Base-by-base conservation (phyloP, 495 filamentous ascomycete genomes). In the Penicillium riverlandense region DNA sequence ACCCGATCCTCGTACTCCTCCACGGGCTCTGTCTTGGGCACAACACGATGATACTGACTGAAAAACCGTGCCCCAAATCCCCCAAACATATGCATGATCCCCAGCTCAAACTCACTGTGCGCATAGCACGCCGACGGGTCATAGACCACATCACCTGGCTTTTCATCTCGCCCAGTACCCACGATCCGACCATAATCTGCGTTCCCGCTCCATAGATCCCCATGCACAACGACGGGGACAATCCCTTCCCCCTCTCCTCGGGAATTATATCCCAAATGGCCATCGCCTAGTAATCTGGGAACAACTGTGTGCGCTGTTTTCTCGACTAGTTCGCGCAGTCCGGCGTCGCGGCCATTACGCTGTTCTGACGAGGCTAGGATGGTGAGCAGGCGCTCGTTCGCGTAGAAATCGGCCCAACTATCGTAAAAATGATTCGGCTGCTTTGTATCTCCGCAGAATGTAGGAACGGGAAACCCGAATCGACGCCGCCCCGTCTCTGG, bases 81-180 rank as follows among this genome's bases (percentile, higher is more conserved):
- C 0, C 90, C 91, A 76, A 96, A 96, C 87, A 97, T 90, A 45
- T 75, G 75, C 90, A 95, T 96, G 40, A 96, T 95, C 1, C 91
- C 90, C 38, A 91, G 58, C 58, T 96, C 90, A 67, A 81, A 96
- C 71, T 96, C 90, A 11, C 70, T 82, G 61, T 95, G 88, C n/a
- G 80, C 86, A 64, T 90, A 95, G 43, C 80, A 82, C 33, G 78
- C 72, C 11, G 80, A 80, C 14, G 89, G 82, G 65, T 96, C 90
- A 66, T 83, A 96, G 4, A 95, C 78, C 9, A 96, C 82, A 49
- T 90, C 90, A 44, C 90, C 85, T 0, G 68, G 67, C 6, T 71
- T 76, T n/a, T 70, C 66, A 15, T 60, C 57, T 0, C 47, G 35
- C 8, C 57, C 65, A 37, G 49, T 55, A 0, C 65, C 78, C 0